Evolutionary conservation across 441 rosid species (phyloP), one percentile per base, ranked within the genome.

Genomic region (Hura crepitans): DNA sequence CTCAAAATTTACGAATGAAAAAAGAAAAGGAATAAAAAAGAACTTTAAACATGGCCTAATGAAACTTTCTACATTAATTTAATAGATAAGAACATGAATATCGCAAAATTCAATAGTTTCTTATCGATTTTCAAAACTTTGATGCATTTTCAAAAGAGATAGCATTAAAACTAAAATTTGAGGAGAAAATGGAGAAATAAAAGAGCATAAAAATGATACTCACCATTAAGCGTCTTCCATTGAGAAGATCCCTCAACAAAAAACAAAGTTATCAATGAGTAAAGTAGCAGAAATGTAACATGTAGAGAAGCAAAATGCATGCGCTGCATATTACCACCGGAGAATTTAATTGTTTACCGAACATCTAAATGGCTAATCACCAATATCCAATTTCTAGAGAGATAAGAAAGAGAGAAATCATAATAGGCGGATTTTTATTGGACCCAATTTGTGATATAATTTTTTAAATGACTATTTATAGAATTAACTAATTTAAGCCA

Each of bases 211-310:
- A n/a, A n/a, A n/a, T 2, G 30, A 1, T 56, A 57, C 61, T 50
- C 39, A 87, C 97, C 95, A 43, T 35, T 75, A 31, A 89, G 85
- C 20, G 97, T 91, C 53, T 71, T 76, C 95, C 93, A 91, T 13
- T 28, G 53, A 56, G 45, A 68, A 58, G 95, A 83, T 88, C 88
- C 81, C 80, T 81, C 87, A 85, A 88, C 93, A 55, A 76, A 75
- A 75, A 85, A 85, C 39, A 75, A 72, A 81, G 82, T 11, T 28
- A 30, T 20, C 13, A 71, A 27, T 18, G 62, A 71, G 25, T 28
- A 25, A 64, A 71, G 63, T 25, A 63, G 45, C 23, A 63, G 55
- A 10, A 63, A 45, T 27, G 31, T 63, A 31, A 13, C 49, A 12
- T 33, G 1, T 59, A 27, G 20, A 39, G 45, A 20, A 30, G 30